Percentiles rank a stretch among this genome's conserved stretches.
phyloP scores from a whole-genome alignment of 2,329 filamentous ascomycete genomes.

The Claviceps pusilla region DNA sequence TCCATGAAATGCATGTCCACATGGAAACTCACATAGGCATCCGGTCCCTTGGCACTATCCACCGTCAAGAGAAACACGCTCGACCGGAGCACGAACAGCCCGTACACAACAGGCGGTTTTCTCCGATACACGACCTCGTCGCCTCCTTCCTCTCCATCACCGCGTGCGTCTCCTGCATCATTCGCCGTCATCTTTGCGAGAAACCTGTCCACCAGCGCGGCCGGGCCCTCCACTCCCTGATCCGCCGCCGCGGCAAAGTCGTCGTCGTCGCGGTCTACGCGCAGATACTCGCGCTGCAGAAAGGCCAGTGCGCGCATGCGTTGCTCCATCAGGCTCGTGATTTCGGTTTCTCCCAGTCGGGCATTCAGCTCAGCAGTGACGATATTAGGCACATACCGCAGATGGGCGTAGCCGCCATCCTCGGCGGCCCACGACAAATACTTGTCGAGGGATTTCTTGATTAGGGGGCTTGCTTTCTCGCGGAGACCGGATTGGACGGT shows the following conservation, averaged over 20 bases:
- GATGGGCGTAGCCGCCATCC: conserved; percentile 22
- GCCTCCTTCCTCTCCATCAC: not conserved
- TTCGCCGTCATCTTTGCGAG: not conserved
- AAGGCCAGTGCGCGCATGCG: conserved; percentile 22
- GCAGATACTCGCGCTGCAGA: conserved; percentile 22
- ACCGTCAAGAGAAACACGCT: conserved; percentile 25
- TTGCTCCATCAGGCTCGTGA: conserved; percentile 20
- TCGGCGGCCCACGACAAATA: conserved; percentile 27
- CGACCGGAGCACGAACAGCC: conserved; percentile 26
- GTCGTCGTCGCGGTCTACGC: conserved; percentile 11
- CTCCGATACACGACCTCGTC: conserved; percentile 12
- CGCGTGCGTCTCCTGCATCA: conserved; percentile 1
- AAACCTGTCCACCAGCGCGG: conserved; percentile 5
- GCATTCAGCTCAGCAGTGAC: conserved; percentile 22
- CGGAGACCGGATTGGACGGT: conserved; percentile 21
- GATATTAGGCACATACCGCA: conserved; percentile 24
- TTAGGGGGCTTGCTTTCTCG: conserved; percentile 16
- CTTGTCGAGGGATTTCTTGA: conserved; percentile 20
- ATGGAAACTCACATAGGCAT: conserved; percentile 27
- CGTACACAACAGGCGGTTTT: conserved; percentile 26
- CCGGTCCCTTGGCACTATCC: conserved; percentile 22
- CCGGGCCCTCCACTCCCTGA: not conserved
- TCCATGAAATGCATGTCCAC: conserved; percentile 26
- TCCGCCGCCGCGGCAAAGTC: conserved; percentile 16
- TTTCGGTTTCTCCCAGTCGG: conserved; percentile 12